Conservation (phyloP, 2,329 filamentous ascomycete genomes). For the Huntiella omanensis region DNA sequence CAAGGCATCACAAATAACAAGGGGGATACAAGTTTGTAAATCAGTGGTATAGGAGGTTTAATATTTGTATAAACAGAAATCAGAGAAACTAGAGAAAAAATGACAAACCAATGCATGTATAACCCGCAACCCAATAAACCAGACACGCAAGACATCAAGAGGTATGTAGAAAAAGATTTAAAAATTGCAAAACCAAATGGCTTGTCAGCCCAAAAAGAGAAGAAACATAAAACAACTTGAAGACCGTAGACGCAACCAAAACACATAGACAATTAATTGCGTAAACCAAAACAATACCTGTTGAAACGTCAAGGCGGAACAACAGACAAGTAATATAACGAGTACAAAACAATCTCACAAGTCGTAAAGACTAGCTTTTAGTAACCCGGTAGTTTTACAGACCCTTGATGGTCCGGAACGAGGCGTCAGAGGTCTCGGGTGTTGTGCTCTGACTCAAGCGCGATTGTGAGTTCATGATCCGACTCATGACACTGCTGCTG, state of each 20-base stretch:
- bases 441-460: slow-evolving; percentile 9
- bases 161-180: neutral
- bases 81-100: neutral
- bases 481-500: slow-evolving; percentile 20
- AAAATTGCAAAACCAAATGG: neutral
- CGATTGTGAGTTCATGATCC: slow-evolving; percentile 8
- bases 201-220: too few relatives aligned
- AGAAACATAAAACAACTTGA: too few relatives aligned
- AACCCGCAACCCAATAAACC: neutral
- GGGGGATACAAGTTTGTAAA: too few relatives aligned
- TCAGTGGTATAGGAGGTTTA: too few relatives aligned
- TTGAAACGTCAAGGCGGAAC: too few relatives aligned
- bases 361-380: too few relatives aligned
- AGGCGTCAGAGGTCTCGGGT: slow-evolving; percentile 7
- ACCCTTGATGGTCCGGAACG: slow-evolving; percentile 9
- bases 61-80: neutral
- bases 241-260: too few relatives aligned
- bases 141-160: neutral
- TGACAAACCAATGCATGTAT: neutral
- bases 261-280: too few relatives aligned
- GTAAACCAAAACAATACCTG: neutral
- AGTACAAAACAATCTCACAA: too few relatives aligned
- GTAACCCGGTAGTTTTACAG: neutral
- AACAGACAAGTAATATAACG: too few relatives aligned
- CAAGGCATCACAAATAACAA: too few relatives aligned